These are phyloP conservation scores for Leishmania tarentolae DNA, from an alignment of 208 protist genomes.

Conservation along the genomic window DNA sequence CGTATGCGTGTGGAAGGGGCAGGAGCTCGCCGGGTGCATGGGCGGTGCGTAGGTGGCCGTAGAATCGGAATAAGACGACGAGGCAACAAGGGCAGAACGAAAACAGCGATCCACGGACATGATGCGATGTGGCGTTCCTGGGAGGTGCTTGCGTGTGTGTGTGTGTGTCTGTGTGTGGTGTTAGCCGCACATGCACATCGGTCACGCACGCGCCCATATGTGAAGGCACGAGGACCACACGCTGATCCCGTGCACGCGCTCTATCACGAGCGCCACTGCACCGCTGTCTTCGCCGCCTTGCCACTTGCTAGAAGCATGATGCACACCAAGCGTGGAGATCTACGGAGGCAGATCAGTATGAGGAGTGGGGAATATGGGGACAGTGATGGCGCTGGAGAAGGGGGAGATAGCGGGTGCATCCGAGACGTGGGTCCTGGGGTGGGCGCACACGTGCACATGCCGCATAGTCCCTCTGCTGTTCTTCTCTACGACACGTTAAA, in stretches of 20 bases:
- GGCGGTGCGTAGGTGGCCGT: no score
- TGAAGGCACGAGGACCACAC: not conserved
- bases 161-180: no score
- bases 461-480: not conserved
- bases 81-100: not conserved
- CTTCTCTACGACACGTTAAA: slow-evolving; percentile 33
- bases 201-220: not conserved
- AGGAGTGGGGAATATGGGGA: not conserved
- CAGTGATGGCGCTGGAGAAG: not conserved
- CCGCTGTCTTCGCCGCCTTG: not conserved
- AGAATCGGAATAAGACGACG: not conserved
- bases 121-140: not conserved
- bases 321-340: not conserved
- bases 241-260: not conserved
- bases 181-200: not conserved
- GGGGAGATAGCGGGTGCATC: not conserved
- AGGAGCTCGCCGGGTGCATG: no score
- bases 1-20: not conserved
- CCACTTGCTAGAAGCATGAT: not conserved
- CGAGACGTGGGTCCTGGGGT: not conserved
- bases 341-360: not conserved
- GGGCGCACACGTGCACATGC: not conserved
- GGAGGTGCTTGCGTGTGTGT: not conserved
- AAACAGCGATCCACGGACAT: not conserved
- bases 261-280: not conserved